Base-by-base conservation (phyloP, 2,329 filamentous ascomycete species). In the Neophaeococcomyces mojaviensis region DNA sequence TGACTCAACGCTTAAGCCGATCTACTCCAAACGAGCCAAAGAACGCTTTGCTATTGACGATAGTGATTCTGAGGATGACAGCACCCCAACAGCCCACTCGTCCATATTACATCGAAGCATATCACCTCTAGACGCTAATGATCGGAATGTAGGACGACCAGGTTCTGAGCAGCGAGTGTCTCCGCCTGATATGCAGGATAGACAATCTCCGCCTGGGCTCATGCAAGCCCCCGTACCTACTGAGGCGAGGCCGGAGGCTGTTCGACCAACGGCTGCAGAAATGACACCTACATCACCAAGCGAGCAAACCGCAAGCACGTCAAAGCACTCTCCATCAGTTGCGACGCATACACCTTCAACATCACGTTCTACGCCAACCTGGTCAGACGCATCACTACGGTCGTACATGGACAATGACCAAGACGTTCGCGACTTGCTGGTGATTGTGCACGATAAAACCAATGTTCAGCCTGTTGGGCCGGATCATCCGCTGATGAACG, bases 381-480 rank as follows among this genome's bases (percentile, higher is more conserved):
- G 92, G 92, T 90, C 88, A 51, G 90, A 97, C 64, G 75, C 81
- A 46, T 86, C 81, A 57, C 76, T 98, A 22, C 81, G 88, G 49
- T 83, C 86, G 12, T 98, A 96, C 67, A 84, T 97, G 58, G 90
- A 97, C 55, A 88, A 92, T 55, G 81, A 87, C 50, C 82, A 82
- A 28, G 88, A 95, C 52, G 88, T 98, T 55, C 80, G 87, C 41
- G 90, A 98, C 62, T 77, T 97, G 61, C 75, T 97, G 42, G 77
- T 89, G 31, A 85, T 98, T 50, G 88, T 98, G 22, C 89, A 95
- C 61, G 89, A 97, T 66, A 95, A 89, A 63, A 85, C 81, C 12
- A 86, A 89, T 49, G 81, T 94, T 13, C 77, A 81, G 34, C 85
- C 88, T 15, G 86, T 84, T 6, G 79, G 84, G 1, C 76, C 78